These are phyloP conservation scores for Geranium rotundifolium DNA, from an alignment of 345 rosid genomes.

Conservation along the genomic window DNA sequence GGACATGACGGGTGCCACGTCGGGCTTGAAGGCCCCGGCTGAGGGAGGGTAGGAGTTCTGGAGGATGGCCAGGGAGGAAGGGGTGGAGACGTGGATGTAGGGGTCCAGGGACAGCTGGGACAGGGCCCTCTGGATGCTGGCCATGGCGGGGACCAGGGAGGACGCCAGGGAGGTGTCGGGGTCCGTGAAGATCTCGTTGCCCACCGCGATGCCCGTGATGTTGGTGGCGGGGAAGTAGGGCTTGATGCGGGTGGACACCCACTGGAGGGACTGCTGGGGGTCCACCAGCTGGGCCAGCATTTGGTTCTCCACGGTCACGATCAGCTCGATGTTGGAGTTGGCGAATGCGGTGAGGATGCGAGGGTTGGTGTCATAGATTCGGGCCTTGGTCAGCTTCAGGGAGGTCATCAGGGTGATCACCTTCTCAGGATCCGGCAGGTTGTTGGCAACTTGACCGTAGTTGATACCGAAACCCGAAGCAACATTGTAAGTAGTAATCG, in stretches of 20 bases:
- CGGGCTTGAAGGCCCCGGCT: conserved; percentile 44
- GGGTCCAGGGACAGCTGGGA: conserved; percentile 50
- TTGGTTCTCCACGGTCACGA: conserved; percentile 58
- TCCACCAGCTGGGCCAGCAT: conserved; percentile 44
- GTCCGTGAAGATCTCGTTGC: conserved; percentile 58
- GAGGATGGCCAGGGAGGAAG: conserved; percentile 51
- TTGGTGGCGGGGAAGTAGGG: conserved; percentile 44
- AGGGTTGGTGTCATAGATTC: conserved; percentile 78
- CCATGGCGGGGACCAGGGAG: conserved; percentile 68
- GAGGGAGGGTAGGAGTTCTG: conserved; percentile 66
- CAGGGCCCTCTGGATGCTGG: conserved; percentile 30
- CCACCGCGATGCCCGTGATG: conserved; percentile 57
- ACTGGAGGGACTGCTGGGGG: conserved; percentile 40
- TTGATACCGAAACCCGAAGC: conserved; percentile 59
- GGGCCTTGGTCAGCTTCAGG: conserved; percentile 51
- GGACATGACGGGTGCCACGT: conserved; percentile 36
- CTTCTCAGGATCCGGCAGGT: conserved; percentile 60
- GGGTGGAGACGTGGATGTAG: conserved; percentile 51
- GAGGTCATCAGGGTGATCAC: conserved; percentile 48
- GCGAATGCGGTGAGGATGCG: conserved; percentile 62
- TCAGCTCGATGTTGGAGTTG: conserved; percentile 56
- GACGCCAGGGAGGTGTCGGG: conserved; percentile 26
- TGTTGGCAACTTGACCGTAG: conserved; percentile 82
- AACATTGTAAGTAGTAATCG: too few relatives aligned
- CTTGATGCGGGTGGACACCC: conserved; percentile 56